phyloP scores from a whole-genome alignment of 352 stramenopile genomes.

The Phytophthora vignae region DNA sequence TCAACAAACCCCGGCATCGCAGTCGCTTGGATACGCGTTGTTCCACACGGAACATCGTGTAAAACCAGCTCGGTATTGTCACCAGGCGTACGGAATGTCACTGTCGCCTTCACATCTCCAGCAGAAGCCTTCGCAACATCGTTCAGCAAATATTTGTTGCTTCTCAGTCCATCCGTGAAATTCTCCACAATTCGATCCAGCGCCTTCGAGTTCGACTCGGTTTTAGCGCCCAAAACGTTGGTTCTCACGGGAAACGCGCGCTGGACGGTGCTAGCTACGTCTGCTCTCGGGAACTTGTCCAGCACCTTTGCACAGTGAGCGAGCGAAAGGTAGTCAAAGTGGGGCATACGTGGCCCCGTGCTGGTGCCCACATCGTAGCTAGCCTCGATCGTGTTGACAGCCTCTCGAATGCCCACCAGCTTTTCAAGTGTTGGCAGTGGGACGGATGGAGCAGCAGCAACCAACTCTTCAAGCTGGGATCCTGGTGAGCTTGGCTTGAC shows the following conservation, averaged over 20 bases:
- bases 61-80: constrained; percentile 18
- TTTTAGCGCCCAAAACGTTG: constrained; percentile 52
- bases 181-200: constrained; percentile 68
- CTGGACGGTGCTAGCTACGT: constrained; percentile 43
- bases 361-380: constrained; percentile 47
- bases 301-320: constrained; percentile 66
- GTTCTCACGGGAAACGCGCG: constrained; percentile 70
- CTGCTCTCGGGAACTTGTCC: constrained; percentile 56
- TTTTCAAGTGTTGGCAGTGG: constrained; percentile 64
- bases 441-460: constrained; percentile 55
- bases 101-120: constrained; percentile 27
- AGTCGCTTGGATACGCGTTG: constrained; percentile 30
- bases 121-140: constrained; percentile 39
- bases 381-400: constrained; percentile 75
- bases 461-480: constrained; percentile 65
- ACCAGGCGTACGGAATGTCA: constrained; percentile 28
- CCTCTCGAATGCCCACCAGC: constrained; percentile 75
- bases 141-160: constrained; percentile 47
- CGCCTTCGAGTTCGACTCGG: constrained; percentile 52
- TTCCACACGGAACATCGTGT: constrained; percentile 55
- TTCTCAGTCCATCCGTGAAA: constrained; percentile 37
- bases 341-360: constrained; percentile 64
- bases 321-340: constrained; percentile 75
- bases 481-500: constrained; percentile 70
- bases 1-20: constrained; percentile 63